Evolutionary conservation across 2,329 filamentous ascomycete genomes (phyloP).

Genomic region (Mollisiaceae sp.): DNA sequence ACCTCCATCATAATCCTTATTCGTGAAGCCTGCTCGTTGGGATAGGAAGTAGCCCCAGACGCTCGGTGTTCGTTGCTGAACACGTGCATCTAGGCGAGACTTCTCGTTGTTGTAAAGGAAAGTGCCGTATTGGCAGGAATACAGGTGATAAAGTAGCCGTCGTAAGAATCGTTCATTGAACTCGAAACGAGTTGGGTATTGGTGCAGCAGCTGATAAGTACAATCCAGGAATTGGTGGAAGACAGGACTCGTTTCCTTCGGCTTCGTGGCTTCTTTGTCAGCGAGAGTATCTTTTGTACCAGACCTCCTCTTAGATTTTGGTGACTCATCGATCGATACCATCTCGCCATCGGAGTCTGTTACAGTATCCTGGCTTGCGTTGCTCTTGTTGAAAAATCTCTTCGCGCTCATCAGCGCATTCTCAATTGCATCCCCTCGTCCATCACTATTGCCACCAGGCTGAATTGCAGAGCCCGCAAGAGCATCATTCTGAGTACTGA

Average conservation of each 20-base stretch:
- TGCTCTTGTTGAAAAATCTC: constrained; percentile 85
- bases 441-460: constrained; percentile 57
- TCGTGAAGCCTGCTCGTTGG: constrained; percentile 79
- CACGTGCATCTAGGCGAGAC: constrained; percentile 73
- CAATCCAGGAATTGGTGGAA: constrained; percentile 98
- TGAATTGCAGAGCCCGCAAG: constrained; percentile 68
- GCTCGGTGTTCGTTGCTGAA: constrained; percentile 75
- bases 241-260: constrained; percentile 92
- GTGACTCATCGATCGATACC: constrained; percentile 37
- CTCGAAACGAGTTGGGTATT: constrained; percentile 88
- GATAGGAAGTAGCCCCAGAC: constrained; percentile 97
- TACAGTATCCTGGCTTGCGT: constrained; percentile 66
- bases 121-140: constrained; percentile 95
- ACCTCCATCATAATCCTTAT: constrained; percentile 75
- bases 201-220: constrained; percentile 85
- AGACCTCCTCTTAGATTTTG: constrained; percentile 46
- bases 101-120: constrained; percentile 96
- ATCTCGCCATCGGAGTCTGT: constrained; percentile 58
- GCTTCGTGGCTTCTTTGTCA: constrained; percentile 73
- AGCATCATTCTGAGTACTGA: constrained; percentile 81
- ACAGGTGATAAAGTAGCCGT: constrained; percentile 88
- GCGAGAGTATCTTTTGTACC: constrained; percentile 45
- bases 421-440: constrained; percentile 75
- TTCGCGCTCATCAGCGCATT: constrained; percentile 84
- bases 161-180: constrained; percentile 94